Evolutionary conservation across 768 basidiomycete species (phyloP).

Genomic region (Saitozyma sp.): DNA sequence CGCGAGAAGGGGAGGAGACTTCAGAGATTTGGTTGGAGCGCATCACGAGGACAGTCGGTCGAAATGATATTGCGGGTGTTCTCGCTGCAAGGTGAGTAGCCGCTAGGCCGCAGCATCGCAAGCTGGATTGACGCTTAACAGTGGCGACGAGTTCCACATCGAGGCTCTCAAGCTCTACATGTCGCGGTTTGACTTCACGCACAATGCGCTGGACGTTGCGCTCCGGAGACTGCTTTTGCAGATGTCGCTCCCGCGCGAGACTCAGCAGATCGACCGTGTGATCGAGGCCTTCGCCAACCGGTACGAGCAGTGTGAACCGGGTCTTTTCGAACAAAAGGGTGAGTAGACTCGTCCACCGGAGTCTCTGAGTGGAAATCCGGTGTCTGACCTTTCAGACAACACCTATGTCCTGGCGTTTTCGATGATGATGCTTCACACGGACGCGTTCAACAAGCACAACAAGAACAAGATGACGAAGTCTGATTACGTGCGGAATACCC

Average conservation of each 20-base stretch:
- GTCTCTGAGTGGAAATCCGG: too few species aligned
- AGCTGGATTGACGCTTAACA: slow-evolving; percentile 46
- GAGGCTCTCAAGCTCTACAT: slow-evolving; percentile 72
- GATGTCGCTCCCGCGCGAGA: slow-evolving; percentile 86
- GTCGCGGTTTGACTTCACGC: slow-evolving; percentile 69
- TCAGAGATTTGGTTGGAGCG: slow-evolving; percentile 69
- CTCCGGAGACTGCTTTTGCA: slow-evolving; percentile 87
- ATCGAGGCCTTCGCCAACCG: slow-evolving; percentile 90
- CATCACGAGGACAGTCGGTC: slow-evolving; percentile 65
- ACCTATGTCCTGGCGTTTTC: slow-evolving; percentile 97
- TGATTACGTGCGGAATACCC: slow-evolving; percentile 90
- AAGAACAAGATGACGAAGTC: slow-evolving; percentile 95
- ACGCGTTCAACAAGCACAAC: slow-evolving; percentile 96
- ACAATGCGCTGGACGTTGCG: slow-evolving; percentile 86
- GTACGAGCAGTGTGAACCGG: slow-evolving; percentile 80
- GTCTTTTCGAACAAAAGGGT: slow-evolving; percentile 77
- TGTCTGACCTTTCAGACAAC: slow-evolving; percentile 62
- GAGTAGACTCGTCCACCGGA: slow-evolving; percentile 20
- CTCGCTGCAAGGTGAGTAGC: slow-evolving; percentile 72
- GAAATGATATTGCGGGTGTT: slow-evolving; percentile 75
- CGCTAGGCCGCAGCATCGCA: not conserved
- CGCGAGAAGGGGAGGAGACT: slow-evolving; percentile 59
- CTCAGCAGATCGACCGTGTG: slow-evolving; percentile 96
- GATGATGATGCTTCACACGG: slow-evolving; percentile 97
- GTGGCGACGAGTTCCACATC: slow-evolving; percentile 69